Base-by-base conservation (phyloP, 1,139 yeast species). In the Hyphopichia pseudoburtonii region DNA sequence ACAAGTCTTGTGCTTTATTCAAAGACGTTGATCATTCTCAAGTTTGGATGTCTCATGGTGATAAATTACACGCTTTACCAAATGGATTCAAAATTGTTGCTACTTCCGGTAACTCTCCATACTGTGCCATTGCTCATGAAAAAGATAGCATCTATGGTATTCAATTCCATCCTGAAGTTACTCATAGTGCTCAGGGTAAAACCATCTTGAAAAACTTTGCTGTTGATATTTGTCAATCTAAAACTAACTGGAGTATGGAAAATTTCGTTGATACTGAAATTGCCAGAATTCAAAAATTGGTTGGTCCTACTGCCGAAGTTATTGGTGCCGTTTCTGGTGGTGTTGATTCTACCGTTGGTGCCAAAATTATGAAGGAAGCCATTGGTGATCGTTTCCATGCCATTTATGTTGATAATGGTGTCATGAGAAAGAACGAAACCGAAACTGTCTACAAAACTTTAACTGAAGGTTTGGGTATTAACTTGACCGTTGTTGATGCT, bases 31-130 rank as follows among this genome's bases (percentile, higher is more conserved):
- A 88, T 66, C 84, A 90, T 70, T 88, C 95, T 43, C 86, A 80
- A 63, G 97, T 94, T 47, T 92, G 99, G 99, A 92, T 92, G 99
- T 90, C 97, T 32, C 99, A 92, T 66, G 96, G 96, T 57, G 99
- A 92, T 70, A 94, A 92, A 73, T 77, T 92, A 56, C 83, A 82
- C 54, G 87, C 90, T 36, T 76, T 92, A 53, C 99, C 99, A 56
- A 75, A 78, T 34, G 96, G 95, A 27, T 92, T 80, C 78, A 80
- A 83, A 64, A 80, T 86, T 44, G 90, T 90, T 44, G 99, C 97
- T 35, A 82, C 89, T 35, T 85, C 97, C 35, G 86, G 77, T 50
- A 92, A 92, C 78, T 90, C 97, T 32, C 98, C 98, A 37, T 94
- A 62, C 70, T 95, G 97, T 54, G 97, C 95, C 58, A 84, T 92